Base-by-base conservation (phyloP, 2,329 filamentous ascomycete genomes). In the Aspergillus sp. region DNA sequence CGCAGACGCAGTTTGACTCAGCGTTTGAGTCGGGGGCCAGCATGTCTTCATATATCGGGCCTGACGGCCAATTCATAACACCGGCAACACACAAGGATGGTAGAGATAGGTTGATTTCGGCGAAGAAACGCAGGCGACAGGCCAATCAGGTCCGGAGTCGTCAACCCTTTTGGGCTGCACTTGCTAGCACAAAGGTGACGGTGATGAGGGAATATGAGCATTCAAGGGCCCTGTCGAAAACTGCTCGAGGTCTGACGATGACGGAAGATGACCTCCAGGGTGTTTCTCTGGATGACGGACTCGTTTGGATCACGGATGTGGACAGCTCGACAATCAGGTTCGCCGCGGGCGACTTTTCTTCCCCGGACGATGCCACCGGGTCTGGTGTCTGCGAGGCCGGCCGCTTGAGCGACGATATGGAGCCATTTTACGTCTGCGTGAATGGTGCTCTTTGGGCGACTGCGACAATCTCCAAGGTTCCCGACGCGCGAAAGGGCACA, bases 151-250 rank as follows among this genome's bases (percentile, higher is more conserved):
- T 96, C 61, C 83, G 92, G 71, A 89, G 91, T 70, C 87, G 91
- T 67, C 92, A 97, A 75, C 92, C 92, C 45, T 83, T 97, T 59
- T 97, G 92, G 92, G 91, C 92, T 58, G 92, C 92, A 45, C 83
- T 97, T 63, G 92, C 92, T 47, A 96, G 91, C 75, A 96, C 92
- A 67, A 97, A 97, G 80, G 92, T 97, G 69, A 93, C 94, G 64
- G 91, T 96, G 75, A 87, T 95, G 67, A 94, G 96, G 76, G 92
- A 91, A 73, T 89, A 90, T 63, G 88, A 91, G 74, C 83, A 95
- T 69, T 93, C 89, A 73, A 77, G 82, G 60, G 72, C 70, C 49
- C 59, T 70, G 44, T 72, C 69, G 9, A 72, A 71, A 61, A 71
- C 69, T 20, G 63, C 67, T 38, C 67, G 70, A 50, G 68, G 69